Evolutionary conservation across 441 rosid genomes (phyloP), one percentile per base, ranked within the genome.

Genomic region (Erodium moschatum): DNA sequence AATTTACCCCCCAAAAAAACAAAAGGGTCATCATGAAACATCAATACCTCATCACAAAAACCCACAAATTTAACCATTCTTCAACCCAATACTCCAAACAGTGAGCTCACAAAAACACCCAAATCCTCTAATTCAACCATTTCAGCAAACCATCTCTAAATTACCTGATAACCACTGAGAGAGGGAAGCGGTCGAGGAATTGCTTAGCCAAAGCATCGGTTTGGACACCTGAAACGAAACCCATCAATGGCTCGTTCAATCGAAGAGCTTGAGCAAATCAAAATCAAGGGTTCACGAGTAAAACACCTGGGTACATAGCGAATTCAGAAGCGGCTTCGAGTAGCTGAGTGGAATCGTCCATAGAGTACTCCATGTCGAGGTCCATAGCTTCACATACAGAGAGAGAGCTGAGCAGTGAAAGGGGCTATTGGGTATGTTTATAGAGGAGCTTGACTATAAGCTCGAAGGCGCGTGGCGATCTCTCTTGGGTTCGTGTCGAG

Each of bases 101-200:
- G 48, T 8, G 12, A 42, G 13, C 12, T 42, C 48, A 1, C 13
- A 42, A 42, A 42, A 42, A 10, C 11, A 10, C 48, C 48, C 12
- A 42, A 42, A 42, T 7, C n/a, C 48, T 42, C 48, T 9, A 42
- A 42, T 3, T 9, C 13, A 42, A 42, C 48, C 48, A 42, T 12
- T 42, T 42, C 13, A 42, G 48, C 48, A 35, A 20, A 63, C 61
- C 68, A 73, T 40, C 12, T 54, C 69, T 19, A 4, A 62, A 29
- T 75, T 80, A 85, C 98, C 75, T 83, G 85, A 92, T 81, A 29
- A 92, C 82, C 72, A 85, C 78, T 0, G 97, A 81, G 24, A 92
- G 97, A 48, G 98, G 94, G 69, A 85, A 90, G 33, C 90, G 92
- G 72, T 81, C 82, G 33, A 92, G 96, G 69, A 92, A 89, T 0